Percentiles rank a stretch among this genome's conserved stretches.
Evolutionary conservation across 1,284 basidiomycete species (phyloP).

Genomic region (Trichosporon faecale): DNA sequence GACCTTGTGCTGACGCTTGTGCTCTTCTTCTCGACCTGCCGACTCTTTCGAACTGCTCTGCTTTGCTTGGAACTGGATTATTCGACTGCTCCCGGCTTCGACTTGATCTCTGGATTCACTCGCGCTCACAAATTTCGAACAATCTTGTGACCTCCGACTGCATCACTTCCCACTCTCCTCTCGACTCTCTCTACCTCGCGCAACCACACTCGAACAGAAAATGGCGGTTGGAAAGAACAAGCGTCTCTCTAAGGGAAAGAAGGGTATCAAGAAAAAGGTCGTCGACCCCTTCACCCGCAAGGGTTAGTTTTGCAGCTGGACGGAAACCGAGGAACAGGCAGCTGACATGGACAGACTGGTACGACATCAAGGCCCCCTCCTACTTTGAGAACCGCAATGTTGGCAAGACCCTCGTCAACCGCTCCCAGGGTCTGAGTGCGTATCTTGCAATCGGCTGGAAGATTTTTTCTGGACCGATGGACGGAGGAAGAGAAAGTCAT

Average conservation of each 20-base stretch:
- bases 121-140: neutral
- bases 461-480: neutral
- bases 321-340: neutral
- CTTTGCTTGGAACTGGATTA: neutral
- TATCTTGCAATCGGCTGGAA: slow-evolving; percentile 32
- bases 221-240: slow-evolving; percentile 99
- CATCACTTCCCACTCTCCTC: neutral
- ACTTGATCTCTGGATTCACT: neutral
- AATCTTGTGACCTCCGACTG: neutral
- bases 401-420: slow-evolving; percentile 98
- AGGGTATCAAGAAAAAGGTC: slow-evolving; percentile 99
- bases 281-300: slow-evolving; percentile 99
- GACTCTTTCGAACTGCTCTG: neutral
- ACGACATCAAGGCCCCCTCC: slow-evolving; percentile 97
- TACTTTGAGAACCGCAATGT: slow-evolving; percentile 96
- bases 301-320: slow-evolving; percentile 56
- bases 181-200: neutral
- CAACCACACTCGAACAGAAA: slow-evolving; percentile 17
- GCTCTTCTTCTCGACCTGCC: slow-evolving; percentile 10
- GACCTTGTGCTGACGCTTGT: slow-evolving; percentile 15
- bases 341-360: slow-evolving; percentile 75
- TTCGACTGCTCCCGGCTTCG: neutral
- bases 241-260: slow-evolving; percentile 98
- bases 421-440: slow-evolving; percentile 95
- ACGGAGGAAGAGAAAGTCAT: neutral